Conservation (phyloP, 176 grass and related monocot species). For the Canna indica region DNA sequence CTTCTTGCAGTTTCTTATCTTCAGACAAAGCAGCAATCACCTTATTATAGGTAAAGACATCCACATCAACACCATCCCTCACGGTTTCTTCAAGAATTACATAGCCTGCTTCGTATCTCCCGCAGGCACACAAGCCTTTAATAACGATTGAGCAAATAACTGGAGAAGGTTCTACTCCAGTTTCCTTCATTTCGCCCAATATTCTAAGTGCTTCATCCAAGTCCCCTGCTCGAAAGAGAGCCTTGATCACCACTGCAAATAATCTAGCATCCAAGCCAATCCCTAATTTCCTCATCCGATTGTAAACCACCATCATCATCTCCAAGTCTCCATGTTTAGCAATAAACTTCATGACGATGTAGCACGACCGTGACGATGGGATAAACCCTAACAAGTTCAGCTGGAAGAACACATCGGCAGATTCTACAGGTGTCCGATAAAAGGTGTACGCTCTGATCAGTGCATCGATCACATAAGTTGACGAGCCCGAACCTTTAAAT, state of each 20-base stretch:
- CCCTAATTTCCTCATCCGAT: constrained; percentile 30
- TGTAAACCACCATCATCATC: constrained; percentile 33
- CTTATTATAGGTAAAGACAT: constrained; percentile 50
- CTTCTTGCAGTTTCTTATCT: constrained; percentile 48
- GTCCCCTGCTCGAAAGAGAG: constrained; percentile 40
- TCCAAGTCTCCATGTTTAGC: constrained; percentile 22
- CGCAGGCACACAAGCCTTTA: constrained; percentile 34
- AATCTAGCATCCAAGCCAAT: constrained; percentile 29
- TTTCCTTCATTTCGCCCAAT: constrained; percentile 37
- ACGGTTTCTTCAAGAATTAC: constrained; percentile 33
- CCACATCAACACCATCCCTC: constrained; percentile 26
- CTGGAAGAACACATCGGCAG: constrained; percentile 26
- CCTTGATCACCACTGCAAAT: constrained; percentile 41
- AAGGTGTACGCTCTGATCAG: constrained; percentile 40
- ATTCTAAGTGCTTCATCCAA: constrained; percentile 30
- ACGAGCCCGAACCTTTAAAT: not conserved
- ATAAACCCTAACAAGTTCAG: constrained; percentile 34
- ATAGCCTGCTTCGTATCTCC: constrained; percentile 38
- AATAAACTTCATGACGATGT: constrained; percentile 38
- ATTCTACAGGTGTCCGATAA: constrained; percentile 24
- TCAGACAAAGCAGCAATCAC: constrained; percentile 66
- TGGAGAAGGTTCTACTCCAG: constrained; percentile 39
- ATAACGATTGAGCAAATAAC: constrained; percentile 42
- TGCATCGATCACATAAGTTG: constrained; percentile 35
- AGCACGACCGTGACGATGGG: constrained; percentile 40